Evolutionary conservation across 441 rosid species (phyloP), one percentile per base, ranked within the genome.

Genomic region (Corymbia citriodora): DNA sequence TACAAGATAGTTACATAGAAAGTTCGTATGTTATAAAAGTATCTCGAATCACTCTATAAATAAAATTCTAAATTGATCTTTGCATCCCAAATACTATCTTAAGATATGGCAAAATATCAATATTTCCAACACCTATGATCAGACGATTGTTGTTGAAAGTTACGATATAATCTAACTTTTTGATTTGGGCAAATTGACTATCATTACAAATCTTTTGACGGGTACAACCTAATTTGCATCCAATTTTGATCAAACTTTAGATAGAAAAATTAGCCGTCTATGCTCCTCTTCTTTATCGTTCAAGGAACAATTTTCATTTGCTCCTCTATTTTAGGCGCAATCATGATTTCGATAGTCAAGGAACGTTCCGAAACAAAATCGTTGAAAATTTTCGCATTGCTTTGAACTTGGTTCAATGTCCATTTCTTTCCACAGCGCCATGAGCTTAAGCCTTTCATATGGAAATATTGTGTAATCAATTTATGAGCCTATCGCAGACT

Each of bases 91-190:
- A 15, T 65, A 55, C 74, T 65, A 65, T 65, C 40, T 31, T 4
- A 11, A 65, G 74, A n/a, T n/a, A n/a, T 6, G 19, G 40, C 23
- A 21, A 55, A 2, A 55, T 55, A 68, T 68, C 10, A 1, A 31
- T n/a, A 68, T 15, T 33, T 31, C 0, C 8, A 10, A 68, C 11
- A 31, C 74, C 40, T 40, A 31, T 5, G 33, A 16, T 4, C 18
- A 5, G 7, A 63, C 10, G 0, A 29, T 63, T 0, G 0, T 63
- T 5, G 1, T n/a, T 65, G 36, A n/a, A 0, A n/a, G 1, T 65
- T 65, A 15, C 9, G 10, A 65, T n/a, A 65, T n/a, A 10, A 65
- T 0, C 1, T 1, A 1, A 6, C 74, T 4, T n/a, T 65, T 65
- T 65, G 0, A n/a, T n/a, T 15, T 65, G 17, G 21, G 3, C 6